Conservation (phyloP, 106 monocot genomes). For the Phalaenopsis aphrodite region DNA sequence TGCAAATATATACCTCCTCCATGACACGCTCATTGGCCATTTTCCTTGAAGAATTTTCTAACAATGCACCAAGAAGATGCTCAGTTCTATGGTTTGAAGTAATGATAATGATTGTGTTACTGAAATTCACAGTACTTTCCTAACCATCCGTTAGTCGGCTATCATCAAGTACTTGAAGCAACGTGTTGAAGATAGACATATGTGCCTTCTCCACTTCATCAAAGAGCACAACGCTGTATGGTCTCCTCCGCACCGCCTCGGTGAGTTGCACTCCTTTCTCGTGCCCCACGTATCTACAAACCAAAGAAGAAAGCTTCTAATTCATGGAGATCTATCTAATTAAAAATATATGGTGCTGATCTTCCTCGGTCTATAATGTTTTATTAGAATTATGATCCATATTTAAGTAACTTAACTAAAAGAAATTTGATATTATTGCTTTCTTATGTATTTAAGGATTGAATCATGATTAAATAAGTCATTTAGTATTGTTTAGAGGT, state of each 20-base stretch:
- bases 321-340: not conserved
- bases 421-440: too few species aligned
- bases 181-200: slow-evolving; percentile 49
- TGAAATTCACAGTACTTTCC: slow-evolving; percentile 69
- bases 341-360: too few species aligned
- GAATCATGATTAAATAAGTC: too few species aligned
- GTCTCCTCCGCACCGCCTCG: slow-evolving; percentile 56
- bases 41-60: slow-evolving; percentile 43
- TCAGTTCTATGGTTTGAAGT: slow-evolving; percentile 80
- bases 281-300: slow-evolving; percentile 53
- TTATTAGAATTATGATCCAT: too few species aligned
- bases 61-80: slow-evolving; percentile 48
- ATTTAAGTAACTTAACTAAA: too few species aligned
- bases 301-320: not conserved
- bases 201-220: slow-evolving; percentile 87
- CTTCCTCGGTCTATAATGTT: too few species aligned
- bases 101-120: slow-evolving; percentile 58
- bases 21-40: slow-evolving; percentile 2
- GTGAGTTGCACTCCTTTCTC: slow-evolving; percentile 74
- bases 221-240: slow-evolving; percentile 58
- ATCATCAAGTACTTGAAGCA: slow-evolving; percentile 67
- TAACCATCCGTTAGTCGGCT: slow-evolving; percentile 66
- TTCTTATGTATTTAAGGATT: too few species aligned
- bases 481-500: too few species aligned
- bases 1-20: too few species aligned